Evolutionary conservation across 73 alveolate species (phyloP).

Genomic region (Paramecium octaurelia): DNA sequence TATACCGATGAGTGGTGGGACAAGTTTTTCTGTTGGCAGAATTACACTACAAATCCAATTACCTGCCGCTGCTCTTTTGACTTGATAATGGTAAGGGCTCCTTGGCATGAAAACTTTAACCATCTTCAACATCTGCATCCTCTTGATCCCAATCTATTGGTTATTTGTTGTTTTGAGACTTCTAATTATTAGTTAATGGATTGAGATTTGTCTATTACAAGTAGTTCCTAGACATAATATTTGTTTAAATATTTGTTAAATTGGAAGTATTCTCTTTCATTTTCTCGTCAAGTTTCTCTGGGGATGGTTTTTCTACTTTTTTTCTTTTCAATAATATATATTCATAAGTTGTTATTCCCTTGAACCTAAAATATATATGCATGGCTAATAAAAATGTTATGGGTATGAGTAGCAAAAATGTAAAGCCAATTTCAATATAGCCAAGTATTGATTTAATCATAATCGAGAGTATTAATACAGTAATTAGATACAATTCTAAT

Average conservation of each 20-base stretch:
- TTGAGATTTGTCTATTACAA: background rate
- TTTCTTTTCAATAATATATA: background rate
- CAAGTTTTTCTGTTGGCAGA: background rate
- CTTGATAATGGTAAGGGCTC: background rate
- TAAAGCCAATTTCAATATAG: background rate
- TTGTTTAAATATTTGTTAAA: background rate
- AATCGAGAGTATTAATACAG: background rate
- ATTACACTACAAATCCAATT: background rate
- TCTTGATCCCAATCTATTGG: background rate
- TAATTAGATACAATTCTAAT: background rate
- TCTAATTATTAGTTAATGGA: background rate
- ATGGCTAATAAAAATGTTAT: background rate
- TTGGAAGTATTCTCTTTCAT: background rate
- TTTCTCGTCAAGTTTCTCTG: background rate
- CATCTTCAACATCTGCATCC: slow-evolving; percentile 9
- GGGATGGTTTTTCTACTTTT: background rate
- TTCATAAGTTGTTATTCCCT: background rate
- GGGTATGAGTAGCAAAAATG: background rate
- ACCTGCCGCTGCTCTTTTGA: background rate
- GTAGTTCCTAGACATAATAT: background rate
- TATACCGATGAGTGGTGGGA: background rate
- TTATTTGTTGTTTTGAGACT: background rate
- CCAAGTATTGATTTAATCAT: background rate
- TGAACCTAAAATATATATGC: background rate
- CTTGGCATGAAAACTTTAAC: background rate